Percentiles rank a stretch among this genome's conserved stretches.
Evolutionary conservation across 2,329 filamentous ascomycete genomes (phyloP).

Genomic region (Dactylella cylindrospora): DNA sequence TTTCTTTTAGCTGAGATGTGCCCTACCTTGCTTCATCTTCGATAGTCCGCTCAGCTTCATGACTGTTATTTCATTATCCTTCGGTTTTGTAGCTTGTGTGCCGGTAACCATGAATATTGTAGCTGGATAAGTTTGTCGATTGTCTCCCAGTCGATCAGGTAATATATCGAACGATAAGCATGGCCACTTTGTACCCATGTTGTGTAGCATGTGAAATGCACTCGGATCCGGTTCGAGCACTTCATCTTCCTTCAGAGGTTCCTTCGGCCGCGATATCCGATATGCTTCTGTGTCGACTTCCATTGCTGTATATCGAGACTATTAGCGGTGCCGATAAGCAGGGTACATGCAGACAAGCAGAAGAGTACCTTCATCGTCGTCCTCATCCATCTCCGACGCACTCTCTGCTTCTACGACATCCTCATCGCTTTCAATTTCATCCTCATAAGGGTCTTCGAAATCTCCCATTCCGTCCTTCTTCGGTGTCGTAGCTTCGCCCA

Average conservation of each 20-base stretch:
- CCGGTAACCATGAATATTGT: conserved; percentile 94
- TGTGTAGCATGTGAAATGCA: conserved; percentile 98
- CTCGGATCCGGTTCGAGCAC: conserved; percentile 85
- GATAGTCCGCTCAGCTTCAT: conserved; percentile 94
- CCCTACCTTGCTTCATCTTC: conserved; percentile 68
- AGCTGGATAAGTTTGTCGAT: conserved; percentile 88
- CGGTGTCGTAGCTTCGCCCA: conserved; percentile 55
- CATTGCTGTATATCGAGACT: conserved; percentile 68
- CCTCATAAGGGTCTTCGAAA: conserved; percentile 63
- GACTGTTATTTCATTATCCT: conserved; percentile 91
- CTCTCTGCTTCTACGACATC: conserved; percentile 65
- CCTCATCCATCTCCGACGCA: conserved; percentile 73
- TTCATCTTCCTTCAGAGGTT: conserved; percentile 74
- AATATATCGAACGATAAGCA: conserved; percentile 95
- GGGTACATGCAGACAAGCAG: neutral
- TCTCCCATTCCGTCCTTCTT: conserved; percentile 60
- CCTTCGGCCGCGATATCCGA: conserved; percentile 87
- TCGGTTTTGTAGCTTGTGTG: conserved; percentile 78
- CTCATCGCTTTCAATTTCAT: conserved; percentile 85
- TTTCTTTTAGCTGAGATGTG: neutral
- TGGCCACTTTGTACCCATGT: conserved; percentile 89
- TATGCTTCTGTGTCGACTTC: conserved; percentile 92
- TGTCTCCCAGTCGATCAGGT: conserved; percentile 79
- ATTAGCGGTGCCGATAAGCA: conserved; percentile 1
- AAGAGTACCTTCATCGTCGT: conserved; percentile 24